These are phyloP conservation scores for Vanilla planifolia DNA, from an alignment of 106 monocot genomes.

Conservation along the genomic window DNA sequence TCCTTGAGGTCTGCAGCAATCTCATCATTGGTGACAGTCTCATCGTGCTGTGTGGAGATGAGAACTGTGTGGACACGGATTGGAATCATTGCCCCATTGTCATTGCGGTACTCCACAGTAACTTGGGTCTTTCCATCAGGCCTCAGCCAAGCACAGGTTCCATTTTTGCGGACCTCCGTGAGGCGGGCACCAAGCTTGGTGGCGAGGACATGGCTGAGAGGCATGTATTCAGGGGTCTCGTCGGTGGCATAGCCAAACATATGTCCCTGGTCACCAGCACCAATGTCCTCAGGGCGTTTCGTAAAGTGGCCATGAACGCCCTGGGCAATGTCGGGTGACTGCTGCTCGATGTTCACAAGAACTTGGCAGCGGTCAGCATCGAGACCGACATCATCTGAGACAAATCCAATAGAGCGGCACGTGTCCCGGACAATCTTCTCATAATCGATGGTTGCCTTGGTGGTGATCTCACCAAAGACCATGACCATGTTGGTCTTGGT, in stretches of 20 bases:
- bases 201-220: constrained; percentile 14
- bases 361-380: constrained; percentile 34
- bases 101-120: too few species aligned
- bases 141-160: constrained; percentile 9
- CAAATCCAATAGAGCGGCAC: constrained; percentile 27
- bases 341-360: constrained; percentile 16
- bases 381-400: constrained; percentile 33
- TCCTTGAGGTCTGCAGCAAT: too few species aligned
- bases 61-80: constrained; percentile 38
- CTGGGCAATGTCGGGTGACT: constrained; percentile 19
- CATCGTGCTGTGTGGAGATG: constrained; percentile 50
- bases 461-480: constrained; percentile 41
- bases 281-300: constrained; percentile 9
- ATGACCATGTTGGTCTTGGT: constrained; percentile 44
- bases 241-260: constrained; percentile 20
- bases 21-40: constrained; percentile 41
- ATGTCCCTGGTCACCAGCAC: constrained; percentile 14
- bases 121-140: constrained; percentile 23
- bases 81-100: constrained; percentile 27
- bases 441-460: constrained; percentile 33
- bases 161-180: constrained; percentile 6
- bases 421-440: constrained; percentile 40
- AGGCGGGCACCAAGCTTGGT: constrained; percentile 11
- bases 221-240: constrained; percentile 21
- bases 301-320: constrained; percentile 16